Percentiles rank a stretch among this genome's conserved stretches.
Conservation (phyloP, 768 basidiomycete species). For the Amanita rubescens region DNA sequence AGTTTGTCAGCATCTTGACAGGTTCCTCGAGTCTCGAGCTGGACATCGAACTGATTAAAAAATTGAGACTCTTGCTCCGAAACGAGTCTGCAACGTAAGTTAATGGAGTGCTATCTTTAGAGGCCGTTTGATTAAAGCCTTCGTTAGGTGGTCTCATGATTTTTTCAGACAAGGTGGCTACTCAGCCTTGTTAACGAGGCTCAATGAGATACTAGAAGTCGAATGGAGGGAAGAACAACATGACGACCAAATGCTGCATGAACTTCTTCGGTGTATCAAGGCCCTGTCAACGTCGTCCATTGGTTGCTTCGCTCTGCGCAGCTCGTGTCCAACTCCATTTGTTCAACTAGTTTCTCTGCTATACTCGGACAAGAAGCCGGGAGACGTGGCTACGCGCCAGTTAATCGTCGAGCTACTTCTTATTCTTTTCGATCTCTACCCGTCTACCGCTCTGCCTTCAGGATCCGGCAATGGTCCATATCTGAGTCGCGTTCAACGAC, state of each 20-base stretch:
- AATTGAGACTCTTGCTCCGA: slow-evolving; percentile 75
- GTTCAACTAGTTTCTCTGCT: slow-evolving; percentile 74
- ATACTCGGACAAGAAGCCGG: slow-evolving; percentile 97
- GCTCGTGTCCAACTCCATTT: slow-evolving; percentile 83
- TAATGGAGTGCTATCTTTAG: not conserved
- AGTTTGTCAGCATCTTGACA: slow-evolving; percentile 60
- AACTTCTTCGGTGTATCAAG: slow-evolving; percentile 89
- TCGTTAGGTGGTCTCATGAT: slow-evolving; percentile 76
- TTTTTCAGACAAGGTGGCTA: slow-evolving; percentile 86
- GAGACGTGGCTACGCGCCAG: slow-evolving; percentile 84
- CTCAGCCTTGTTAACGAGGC: slow-evolving; percentile 66
- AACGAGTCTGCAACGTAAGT: slow-evolving; percentile 85
- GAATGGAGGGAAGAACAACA: slow-evolving; percentile 99
- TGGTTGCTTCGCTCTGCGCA: slow-evolving; percentile 87
- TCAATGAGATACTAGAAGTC: slow-evolving; percentile 88
- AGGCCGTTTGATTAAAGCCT: not conserved
- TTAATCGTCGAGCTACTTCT: slow-evolving; percentile 84
- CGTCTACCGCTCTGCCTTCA: slow-evolving; percentile 57
- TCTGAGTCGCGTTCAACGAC: slow-evolving; percentile 24
- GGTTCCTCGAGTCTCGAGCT: slow-evolving; percentile 66
- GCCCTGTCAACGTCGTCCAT: slow-evolving; percentile 85
- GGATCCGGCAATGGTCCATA: slow-evolving; percentile 23
- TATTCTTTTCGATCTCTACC: slow-evolving; percentile 87
- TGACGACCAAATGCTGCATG: slow-evolving; percentile 90
- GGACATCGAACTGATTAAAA: slow-evolving; percentile 84